A percentile compares a stretch with the other conserved stretches of the same genome.
Conservation (phyloP, 495 filamentous ascomycete species). For the Aspergillus nanangensis region DNA sequence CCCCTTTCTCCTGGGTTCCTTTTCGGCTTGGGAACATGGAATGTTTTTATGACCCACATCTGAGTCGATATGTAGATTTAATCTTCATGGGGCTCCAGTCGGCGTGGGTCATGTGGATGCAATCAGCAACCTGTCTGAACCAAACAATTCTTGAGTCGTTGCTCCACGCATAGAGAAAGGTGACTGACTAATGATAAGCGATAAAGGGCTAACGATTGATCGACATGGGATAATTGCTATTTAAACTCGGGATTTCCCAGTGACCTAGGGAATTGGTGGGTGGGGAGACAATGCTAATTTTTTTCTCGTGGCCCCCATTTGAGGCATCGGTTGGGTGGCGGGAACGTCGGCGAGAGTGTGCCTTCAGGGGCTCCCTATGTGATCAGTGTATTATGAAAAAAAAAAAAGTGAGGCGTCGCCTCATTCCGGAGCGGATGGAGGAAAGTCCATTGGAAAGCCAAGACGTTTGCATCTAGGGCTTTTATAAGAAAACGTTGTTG, state of each 20-base stretch:
- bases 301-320: too few species aligned
- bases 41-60: not conserved
- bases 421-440: conserved; percentile 9
- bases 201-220: not conserved
- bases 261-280: not conserved
- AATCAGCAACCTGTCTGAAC: too few species aligned
- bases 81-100: not conserved
- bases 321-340: conserved; percentile 1
- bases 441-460: conserved; percentile 7
- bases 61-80: not conserved
- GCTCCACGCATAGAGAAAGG: too few species aligned
- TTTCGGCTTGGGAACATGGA: not conserved
- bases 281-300: not conserved
- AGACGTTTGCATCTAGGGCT: conserved; percentile 5
- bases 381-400: not conserved
- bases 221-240: conserved; percentile 2
- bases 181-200: not conserved
- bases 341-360: not conserved
- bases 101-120: conserved; percentile 8
- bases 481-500: conserved; percentile 10
- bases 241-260: conserved; percentile 5
- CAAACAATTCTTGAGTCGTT: too few species aligned
- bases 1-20: not conserved
- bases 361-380: not conserved
- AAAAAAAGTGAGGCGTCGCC: conserved; percentile 1